Evolutionary conservation across 805 yeast genomes (phyloP).

Genomic region (Isabelozyma gotoi): DNA sequence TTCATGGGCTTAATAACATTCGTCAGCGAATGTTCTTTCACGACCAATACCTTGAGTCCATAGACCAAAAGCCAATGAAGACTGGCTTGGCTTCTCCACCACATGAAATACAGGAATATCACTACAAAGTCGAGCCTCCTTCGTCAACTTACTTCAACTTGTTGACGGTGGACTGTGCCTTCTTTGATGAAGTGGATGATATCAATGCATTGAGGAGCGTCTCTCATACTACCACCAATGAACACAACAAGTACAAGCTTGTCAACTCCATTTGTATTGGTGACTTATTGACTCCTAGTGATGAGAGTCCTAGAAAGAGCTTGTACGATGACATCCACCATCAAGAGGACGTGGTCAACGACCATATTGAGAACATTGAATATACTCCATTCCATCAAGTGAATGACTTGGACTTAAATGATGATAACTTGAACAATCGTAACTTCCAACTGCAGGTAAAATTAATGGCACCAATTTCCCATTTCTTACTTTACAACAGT

Average conservation of each 20-base stretch:
- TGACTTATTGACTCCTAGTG: slow-evolving; percentile 11
- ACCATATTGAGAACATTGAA: neutral
- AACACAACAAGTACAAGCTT: slow-evolving; percentile 7
- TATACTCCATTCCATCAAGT: slow-evolving; percentile 7
- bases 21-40: slow-evolving; percentile 28
- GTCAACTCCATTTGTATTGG: slow-evolving; percentile 16
- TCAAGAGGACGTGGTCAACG: neutral
- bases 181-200: slow-evolving; percentile 4
- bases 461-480: slow-evolving; percentile 31
- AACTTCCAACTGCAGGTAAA: slow-evolving; percentile 28
- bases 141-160: slow-evolving; percentile 8
- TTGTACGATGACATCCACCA: neutral
- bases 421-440: slow-evolving; percentile 22
- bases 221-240: slow-evolving; percentile 2
- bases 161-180: slow-evolving; percentile 10
- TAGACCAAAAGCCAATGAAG: slow-evolving; percentile 1
- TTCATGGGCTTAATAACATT: slow-evolving; percentile 29
- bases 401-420: slow-evolving; percentile 4
- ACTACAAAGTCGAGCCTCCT: slow-evolving; percentile 5
- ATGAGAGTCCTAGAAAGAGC: neutral
- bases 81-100: neutral
- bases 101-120: slow-evolving; percentile 2
- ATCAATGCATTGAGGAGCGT: slow-evolving; percentile 4
- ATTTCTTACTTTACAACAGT: slow-evolving; percentile 31
- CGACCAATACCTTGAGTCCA: slow-evolving; percentile 9